phyloP scores from a whole-genome alignment of 2,329 filamentous ascomycete genomes.

The Alternaria incomplexa region DNA sequence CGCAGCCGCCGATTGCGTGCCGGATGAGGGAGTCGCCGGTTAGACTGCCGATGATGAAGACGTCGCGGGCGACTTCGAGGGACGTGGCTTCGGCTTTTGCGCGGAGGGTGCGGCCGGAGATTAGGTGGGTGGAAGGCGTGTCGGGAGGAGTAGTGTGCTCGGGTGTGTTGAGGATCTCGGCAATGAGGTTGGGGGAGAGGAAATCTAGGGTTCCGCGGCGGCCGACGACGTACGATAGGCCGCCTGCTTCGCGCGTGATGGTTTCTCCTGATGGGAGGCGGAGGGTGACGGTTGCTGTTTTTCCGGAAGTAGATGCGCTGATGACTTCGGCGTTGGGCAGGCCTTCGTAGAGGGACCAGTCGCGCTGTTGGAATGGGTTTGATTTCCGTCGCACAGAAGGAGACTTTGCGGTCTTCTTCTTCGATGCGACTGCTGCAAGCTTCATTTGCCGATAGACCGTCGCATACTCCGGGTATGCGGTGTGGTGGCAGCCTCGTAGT shows the following conservation, averaged over 20 bases:
- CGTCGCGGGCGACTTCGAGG: constrained; percentile 59
- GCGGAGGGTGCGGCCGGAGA: constrained; percentile 62
- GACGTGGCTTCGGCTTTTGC: constrained; percentile 56
- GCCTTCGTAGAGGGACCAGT: constrained; percentile 63
- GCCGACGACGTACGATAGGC: constrained; percentile 63
- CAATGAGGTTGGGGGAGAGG: constrained; percentile 54
- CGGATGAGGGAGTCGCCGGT: constrained; percentile 67
- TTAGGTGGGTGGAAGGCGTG: constrained; percentile 28
- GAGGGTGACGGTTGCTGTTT: constrained; percentile 50
- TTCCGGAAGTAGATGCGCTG: constrained; percentile 37
- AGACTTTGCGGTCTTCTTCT: constrained; percentile 24
- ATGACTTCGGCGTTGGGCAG: constrained; percentile 60
- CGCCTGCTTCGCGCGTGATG: constrained; percentile 55
- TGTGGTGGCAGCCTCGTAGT: constrained; percentile 63
- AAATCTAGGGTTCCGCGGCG: constrained; percentile 62
- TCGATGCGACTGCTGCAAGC: constrained; percentile 48
- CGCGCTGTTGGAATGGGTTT: constrained; percentile 52
- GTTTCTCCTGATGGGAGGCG: constrained; percentile 51
- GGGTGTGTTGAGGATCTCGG: constrained; percentile 53
- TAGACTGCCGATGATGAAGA: constrained; percentile 65
- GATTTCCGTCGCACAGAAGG: constrained; percentile 45
- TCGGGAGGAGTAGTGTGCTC: constrained; percentile 1
- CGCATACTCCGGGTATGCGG: constrained; percentile 68
- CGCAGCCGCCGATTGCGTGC: constrained; percentile 65
- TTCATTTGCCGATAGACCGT: constrained; percentile 67